Evolutionary conservation across 108 stramenopile genomes (phyloP).

Genomic region (Nannochloropsis granulata): DNA sequence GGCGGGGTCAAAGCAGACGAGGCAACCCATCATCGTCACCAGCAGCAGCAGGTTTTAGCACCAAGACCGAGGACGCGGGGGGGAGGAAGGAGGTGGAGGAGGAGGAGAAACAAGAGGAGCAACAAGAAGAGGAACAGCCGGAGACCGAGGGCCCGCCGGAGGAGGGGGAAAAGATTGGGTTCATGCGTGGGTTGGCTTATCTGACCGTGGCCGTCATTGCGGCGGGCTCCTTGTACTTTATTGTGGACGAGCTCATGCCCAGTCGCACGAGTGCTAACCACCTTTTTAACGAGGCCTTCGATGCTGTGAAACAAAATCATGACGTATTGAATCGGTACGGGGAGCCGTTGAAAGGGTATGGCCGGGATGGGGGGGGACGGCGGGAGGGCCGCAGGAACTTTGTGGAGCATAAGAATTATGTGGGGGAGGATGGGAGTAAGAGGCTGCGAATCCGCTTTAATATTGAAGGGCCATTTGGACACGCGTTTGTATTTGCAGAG

Average conservation of each 20-base stretch:
- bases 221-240: neutral
- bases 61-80: neutral
- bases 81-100: neutral
- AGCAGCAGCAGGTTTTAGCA: neutral
- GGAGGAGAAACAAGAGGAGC: neutral
- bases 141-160: neutral
- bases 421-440: conserved; percentile 62
- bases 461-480: conserved; percentile 62
- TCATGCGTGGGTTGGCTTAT: neutral
- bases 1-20: neutral
- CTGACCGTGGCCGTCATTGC: neutral
- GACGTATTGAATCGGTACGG: conserved; percentile 65
- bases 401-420: conserved; percentile 78
- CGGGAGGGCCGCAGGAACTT: conserved; percentile 87
- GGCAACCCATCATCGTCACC: neutral
- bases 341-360: conserved; percentile 70
- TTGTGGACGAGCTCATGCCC: neutral
- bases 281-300: conserved; percentile 45
- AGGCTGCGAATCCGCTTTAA: conserved; percentile 77
- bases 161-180: neutral
- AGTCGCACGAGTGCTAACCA: neutral
- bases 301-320: conserved; percentile 43
- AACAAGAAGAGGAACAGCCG: neutral
- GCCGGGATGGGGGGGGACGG: conserved; percentile 76
- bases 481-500: conserved; percentile 37